phyloP scores from a whole-genome alignment of 768 basidiomycete species.

The Cystofilobasidium bisporidii region DNA sequence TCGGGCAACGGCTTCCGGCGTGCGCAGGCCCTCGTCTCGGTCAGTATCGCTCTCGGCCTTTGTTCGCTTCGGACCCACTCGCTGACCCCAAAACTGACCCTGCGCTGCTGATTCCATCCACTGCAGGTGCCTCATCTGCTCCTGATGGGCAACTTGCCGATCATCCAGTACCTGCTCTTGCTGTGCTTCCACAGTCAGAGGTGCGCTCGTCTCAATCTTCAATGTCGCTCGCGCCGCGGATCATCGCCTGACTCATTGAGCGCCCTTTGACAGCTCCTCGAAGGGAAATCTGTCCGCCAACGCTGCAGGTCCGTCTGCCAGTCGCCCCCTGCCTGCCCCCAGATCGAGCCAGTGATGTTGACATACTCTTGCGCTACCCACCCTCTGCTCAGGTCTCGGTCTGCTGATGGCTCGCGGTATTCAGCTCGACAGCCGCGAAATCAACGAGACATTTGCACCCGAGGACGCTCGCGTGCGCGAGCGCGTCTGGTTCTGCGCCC shows the following conservation, averaged over 20 bases:
- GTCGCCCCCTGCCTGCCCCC: neutral
- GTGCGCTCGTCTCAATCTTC: too few species aligned
- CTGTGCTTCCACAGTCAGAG: conserved; percentile 9
- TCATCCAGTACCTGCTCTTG: conserved; percentile 6
- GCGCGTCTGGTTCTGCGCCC: neutral
- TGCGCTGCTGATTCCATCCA: neutral
- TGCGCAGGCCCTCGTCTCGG: neutral
- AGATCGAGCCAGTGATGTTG: too few species aligned
- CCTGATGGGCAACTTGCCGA: conserved; percentile 3
- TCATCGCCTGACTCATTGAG: too few species aligned
- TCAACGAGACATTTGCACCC: neutral
- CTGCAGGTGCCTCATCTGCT: neutral
- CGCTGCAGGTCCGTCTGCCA: neutral
- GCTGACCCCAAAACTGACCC: too few species aligned
- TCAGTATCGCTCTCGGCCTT: neutral
- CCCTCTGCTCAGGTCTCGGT: neutral
- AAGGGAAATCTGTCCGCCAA: conserved; percentile 2
- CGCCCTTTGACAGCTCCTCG: neutral
- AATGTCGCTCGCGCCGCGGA: too few species aligned
- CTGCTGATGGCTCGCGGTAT: conserved; percentile 3
- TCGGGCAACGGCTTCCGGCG: neutral
- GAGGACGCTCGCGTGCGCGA: neutral
- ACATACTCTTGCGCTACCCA: too few species aligned
- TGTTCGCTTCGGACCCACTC: too few species aligned
- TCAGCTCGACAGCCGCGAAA: conserved; percentile 1